phyloP scores from a whole-genome alignment of 1,139 yeast species.

The Diutina ranongensis region DNA sequence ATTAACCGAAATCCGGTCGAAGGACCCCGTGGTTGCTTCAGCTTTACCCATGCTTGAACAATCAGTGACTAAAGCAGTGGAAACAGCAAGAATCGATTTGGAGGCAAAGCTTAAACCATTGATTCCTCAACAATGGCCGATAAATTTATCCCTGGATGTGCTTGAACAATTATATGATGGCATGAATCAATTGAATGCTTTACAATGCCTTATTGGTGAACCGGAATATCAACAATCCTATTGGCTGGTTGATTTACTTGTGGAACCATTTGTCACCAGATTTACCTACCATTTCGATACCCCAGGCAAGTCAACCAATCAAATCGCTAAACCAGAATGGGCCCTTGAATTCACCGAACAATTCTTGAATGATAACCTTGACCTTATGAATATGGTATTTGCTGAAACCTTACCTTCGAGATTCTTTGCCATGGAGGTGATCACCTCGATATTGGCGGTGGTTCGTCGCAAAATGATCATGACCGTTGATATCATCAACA shows the following conservation, averaged over 20 bases:
- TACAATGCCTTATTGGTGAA: slow-evolving; percentile 7
- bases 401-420: slow-evolving; percentile 16
- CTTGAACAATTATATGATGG: not conserved
- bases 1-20: not conserved
- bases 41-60: not conserved
- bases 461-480: slow-evolving; percentile 23
- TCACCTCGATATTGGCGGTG: slow-evolving; percentile 42
- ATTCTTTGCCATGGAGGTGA: slow-evolving; percentile 36
- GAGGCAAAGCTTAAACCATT: not conserved
- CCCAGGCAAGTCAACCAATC: slow-evolving; percentile 45
- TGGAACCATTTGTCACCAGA: slow-evolving; percentile 46
- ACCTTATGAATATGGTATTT: slow-evolving; percentile 16
- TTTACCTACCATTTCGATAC: slow-evolving; percentile 65
- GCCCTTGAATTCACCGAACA: slow-evolving; percentile 46
- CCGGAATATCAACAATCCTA: slow-evolving; percentile 35
- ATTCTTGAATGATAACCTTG: slow-evolving; percentile 34
- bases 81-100: not conserved
- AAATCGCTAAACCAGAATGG: slow-evolving; percentile 73
- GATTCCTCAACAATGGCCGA: not conserved
- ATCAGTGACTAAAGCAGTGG: not conserved
- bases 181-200: not conserved
- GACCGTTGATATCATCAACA: slow-evolving; percentile 19
- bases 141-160: not conserved
- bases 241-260: slow-evolving; percentile 48
- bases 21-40: not conserved